These are phyloP conservation scores for Boletus vinaceobasis DNA, from an alignment of 768 basidiomycete genomes.

Conservation along the genomic window DNA sequence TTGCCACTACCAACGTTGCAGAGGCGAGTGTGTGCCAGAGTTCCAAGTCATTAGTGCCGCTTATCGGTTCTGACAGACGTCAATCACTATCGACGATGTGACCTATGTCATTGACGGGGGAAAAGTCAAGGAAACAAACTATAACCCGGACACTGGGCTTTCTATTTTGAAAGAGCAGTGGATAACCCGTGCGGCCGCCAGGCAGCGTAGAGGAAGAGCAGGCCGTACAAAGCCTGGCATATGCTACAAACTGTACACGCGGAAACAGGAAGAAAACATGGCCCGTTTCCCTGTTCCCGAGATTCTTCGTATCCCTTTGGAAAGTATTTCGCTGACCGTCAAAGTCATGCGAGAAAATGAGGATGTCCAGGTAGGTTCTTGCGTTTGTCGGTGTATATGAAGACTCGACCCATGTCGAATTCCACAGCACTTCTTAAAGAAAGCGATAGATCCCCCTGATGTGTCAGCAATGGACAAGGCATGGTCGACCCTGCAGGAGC, in stretches of 20 bases:
- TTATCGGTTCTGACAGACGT: conserved; percentile 51
- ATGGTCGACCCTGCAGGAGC: conserved; percentile 64
- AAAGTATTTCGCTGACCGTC: conserved; percentile 75
- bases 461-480: conserved; percentile 73
- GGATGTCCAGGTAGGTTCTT: conserved; percentile 64
- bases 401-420: not conserved
- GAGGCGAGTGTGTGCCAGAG: conserved; percentile 49
- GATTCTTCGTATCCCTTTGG: conserved; percentile 82
- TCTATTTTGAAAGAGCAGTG: conserved; percentile 77
- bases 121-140: conserved; percentile 79
- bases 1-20: conserved; percentile 89
- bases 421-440: conserved; percentile 55
- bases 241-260: conserved; percentile 88
- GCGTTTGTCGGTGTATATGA: not conserved
- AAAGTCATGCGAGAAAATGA: conserved; percentile 76
- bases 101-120: conserved; percentile 83
- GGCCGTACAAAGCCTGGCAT: conserved; percentile 79
- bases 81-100: conserved; percentile 88
- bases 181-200: conserved; percentile 73
- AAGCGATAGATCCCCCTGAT: conserved; percentile 83
- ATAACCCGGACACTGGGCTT: conserved; percentile 66
- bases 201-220: conserved; percentile 85
- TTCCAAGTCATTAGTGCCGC: not conserved
- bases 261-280: conserved; percentile 67
- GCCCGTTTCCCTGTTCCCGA: conserved; percentile 76